A percentile compares a stretch with the other conserved stretches of the same genome.
These are phyloP conservation scores for Colletotrichum somersetense DNA, from an alignment of 2,329 filamentous ascomycete genomes.

Conservation along the genomic window DNA sequence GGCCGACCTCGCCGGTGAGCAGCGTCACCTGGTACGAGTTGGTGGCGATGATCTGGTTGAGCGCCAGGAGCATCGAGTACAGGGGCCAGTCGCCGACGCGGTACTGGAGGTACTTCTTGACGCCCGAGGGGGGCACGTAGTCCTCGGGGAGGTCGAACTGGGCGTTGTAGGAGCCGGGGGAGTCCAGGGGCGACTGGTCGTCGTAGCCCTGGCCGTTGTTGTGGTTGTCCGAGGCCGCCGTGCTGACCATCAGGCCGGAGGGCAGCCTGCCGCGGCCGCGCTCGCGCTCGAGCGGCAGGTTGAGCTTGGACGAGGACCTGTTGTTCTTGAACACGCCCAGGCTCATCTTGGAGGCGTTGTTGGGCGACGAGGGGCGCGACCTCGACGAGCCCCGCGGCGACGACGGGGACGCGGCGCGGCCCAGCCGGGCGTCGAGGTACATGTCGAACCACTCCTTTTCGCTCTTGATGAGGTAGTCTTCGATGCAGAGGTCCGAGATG, in stretches of 20 bases:
- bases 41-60: constrained; percentile 73
- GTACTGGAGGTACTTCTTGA: constrained; percentile 65
- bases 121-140: constrained; percentile 67
- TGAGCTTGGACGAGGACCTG: constrained; percentile 35
- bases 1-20: constrained; percentile 73
- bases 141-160: constrained; percentile 68
- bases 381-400: constrained; percentile 43
- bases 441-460: constrained; percentile 76
- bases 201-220: constrained; percentile 6
- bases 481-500: constrained; percentile 71
- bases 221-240: constrained; percentile 10
- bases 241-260: constrained; percentile 33
- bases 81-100: constrained; percentile 73
- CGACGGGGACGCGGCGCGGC: constrained; percentile 58
- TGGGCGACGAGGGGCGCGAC: constrained; percentile 29
- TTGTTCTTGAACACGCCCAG: constrained; percentile 38
- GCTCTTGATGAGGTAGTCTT: constrained; percentile 72
- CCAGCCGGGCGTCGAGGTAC: constrained; percentile 70
- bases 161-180: constrained; percentile 54
- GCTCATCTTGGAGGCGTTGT: constrained; percentile 30
- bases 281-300: constrained; percentile 28
- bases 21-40: constrained; percentile 78
- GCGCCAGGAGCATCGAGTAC: constrained; percentile 71
- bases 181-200: constrained; percentile 40
- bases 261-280: constrained; percentile 22